These are phyloP conservation scores for Artemisia annua DNA, from an alignment of 129 eudicot genomes.

Conservation along the genomic window DNA sequence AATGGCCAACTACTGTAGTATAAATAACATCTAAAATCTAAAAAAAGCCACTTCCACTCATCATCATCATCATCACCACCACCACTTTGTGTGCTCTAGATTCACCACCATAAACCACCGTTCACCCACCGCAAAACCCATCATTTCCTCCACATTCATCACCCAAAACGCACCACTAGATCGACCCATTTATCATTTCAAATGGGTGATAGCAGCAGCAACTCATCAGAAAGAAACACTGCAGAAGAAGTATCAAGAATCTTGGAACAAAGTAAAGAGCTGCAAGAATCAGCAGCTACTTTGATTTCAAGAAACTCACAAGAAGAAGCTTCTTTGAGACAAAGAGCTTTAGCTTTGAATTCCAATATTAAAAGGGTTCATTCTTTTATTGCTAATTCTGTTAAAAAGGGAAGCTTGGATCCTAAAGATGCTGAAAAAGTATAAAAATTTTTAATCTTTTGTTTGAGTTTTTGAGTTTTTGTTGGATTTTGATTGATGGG, in stretches of 20 bases:
- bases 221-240: conserved; percentile 34
- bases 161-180: neutral
- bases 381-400: conserved; percentile 40
- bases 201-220: conserved; percentile 35
- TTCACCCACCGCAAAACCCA: conserved; percentile 23
- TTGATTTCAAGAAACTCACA: conserved; percentile 58
- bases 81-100: conserved; percentile 17
- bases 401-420: conserved; percentile 42
- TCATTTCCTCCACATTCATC: conserved; percentile 1
- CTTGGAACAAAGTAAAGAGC: conserved; percentile 69
- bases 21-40: neutral
- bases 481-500: neutral
- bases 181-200: conserved; percentile 27
- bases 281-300: conserved; percentile 73
- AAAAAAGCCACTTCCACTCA: conserved; percentile 1
- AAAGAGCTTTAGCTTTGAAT: conserved; percentile 59
- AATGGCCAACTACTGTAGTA: no score
- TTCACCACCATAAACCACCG: conserved; percentile 30
- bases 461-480: neutral
- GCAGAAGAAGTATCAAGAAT: conserved; percentile 56
- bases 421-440: conserved; percentile 65
- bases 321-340: conserved; percentile 70
- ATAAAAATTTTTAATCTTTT: conserved; percentile 1
- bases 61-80: neutral
- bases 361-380: conserved; percentile 46